These are phyloP conservation scores for Calonectria pseudoturangicola DNA, from an alignment of 2,329 filamentous ascomycete species.

Conservation along the genomic window DNA sequence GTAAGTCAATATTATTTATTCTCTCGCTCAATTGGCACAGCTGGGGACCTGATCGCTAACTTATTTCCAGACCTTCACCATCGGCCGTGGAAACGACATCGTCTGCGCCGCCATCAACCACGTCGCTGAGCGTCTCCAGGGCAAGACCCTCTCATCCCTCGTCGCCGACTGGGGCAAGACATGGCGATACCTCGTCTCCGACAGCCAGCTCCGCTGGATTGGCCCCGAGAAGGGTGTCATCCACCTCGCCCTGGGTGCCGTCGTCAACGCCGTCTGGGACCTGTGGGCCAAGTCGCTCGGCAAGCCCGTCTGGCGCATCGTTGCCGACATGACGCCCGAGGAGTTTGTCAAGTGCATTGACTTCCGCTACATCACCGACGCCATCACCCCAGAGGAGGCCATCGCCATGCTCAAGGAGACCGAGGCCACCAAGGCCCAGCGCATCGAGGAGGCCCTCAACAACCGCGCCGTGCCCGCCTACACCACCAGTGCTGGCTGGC, in stretches of 20 bases:
- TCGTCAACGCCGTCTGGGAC: constrained; percentile 95
- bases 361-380: constrained; percentile 95
- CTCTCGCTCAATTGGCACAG: background rate
- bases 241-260: constrained; percentile 90
- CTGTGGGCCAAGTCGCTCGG: constrained; percentile 92
- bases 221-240: constrained; percentile 96
- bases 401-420: constrained; percentile 80
- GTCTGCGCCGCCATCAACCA: constrained; percentile 90
- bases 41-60: background rate
- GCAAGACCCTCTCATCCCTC: constrained; percentile 84
- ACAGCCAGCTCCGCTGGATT: constrained; percentile 94
- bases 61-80: constrained; percentile 80
- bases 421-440: constrained; percentile 80
- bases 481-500: constrained; percentile 92
- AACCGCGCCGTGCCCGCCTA: constrained; percentile 90
- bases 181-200: constrained; percentile 93
- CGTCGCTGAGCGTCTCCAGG: constrained; percentile 84
- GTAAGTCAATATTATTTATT: constrained; percentile 61
- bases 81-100: constrained; percentile 93
- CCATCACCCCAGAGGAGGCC: constrained; percentile 90
- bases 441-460: constrained; percentile 83
- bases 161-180: constrained; percentile 89
- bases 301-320: constrained; percentile 93
- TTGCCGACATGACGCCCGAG: constrained; percentile 92
- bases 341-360: constrained; percentile 92